Base-by-base conservation (phyloP, 2,329 filamentous ascomycete species). In the Emmonsia crescens region DNA sequence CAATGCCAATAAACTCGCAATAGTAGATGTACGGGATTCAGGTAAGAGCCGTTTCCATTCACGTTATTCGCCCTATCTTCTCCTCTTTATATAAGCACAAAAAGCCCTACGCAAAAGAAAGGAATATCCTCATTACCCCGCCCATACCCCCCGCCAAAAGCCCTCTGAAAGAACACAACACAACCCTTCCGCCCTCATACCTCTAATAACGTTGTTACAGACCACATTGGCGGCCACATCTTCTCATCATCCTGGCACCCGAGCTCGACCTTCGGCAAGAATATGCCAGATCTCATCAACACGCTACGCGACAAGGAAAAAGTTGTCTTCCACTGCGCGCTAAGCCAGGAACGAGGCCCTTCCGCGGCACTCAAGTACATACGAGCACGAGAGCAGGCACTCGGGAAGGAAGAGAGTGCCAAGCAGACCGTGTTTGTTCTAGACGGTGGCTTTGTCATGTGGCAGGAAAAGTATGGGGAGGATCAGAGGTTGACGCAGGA, bases 181-280 rank as follows among this genome's bases (percentile, higher is more conserved):
- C 62, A 54, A 24, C n/a, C 3, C 14, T 46, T 24, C 44, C 12
- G 61, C 49, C 36, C 40, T 21, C 36, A 54, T 21, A 2, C 44
- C 6, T 49, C 10, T 49, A 66, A 56, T 40, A 38, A 12, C 33
- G 1, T 38, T 24, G 33, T 38, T 40, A 42, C 16, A 91, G 93
- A 97, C 76, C 86, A 94, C 75, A 82, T 96, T 56, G 93, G 93
- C 67, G 93, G 93, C 38, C 92, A 96, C 76, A 96, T 97, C 75
- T 81, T 81, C 63, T 84, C 85, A 63, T 89, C 87, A 40, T 84
- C 82, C 59, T 89, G 96, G 80, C 82, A 90, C 14, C 91, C 94
- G 0, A 88, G 84, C 58, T 77, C 77, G 54, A 83, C 85, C 21
- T 83, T 97, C 57, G 89, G 96, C 69, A 83, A 84, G 71, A 85